Conservation (phyloP, 78 protist species). For the slime mould (Dictyostelium discoideum) region DNA sequence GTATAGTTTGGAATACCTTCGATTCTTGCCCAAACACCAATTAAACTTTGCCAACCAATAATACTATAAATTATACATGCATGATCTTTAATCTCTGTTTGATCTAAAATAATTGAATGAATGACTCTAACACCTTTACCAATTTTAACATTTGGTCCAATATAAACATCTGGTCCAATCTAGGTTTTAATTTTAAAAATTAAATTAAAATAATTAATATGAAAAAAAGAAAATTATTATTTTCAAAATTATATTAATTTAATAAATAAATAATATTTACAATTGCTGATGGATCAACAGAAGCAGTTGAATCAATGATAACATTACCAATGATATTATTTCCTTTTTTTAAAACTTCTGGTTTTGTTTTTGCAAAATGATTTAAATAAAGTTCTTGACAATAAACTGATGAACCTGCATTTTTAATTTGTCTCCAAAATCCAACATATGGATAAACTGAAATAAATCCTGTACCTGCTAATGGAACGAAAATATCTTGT, state of each 20-base stretch:
- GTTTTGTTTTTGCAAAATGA: constrained; percentile 57
- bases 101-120: constrained; percentile 81
- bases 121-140: constrained; percentile 85
- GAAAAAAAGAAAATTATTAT: background rate
- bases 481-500: constrained; percentile 79
- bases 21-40: constrained; percentile 85
- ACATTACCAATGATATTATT: constrained; percentile 75
- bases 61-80: constrained; percentile 81
- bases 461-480: constrained; percentile 53
- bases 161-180: constrained; percentile 83
- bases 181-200: background rate
- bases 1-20: constrained; percentile 80
- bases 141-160: constrained; percentile 81
- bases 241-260: no score
- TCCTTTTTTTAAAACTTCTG: constrained; percentile 41
- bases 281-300: constrained; percentile 74
- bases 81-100: constrained; percentile 60
- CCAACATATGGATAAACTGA: constrained; percentile 44
- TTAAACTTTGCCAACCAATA: constrained; percentile 68
- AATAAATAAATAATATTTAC: background rate
- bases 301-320: constrained; percentile 78
- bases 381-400: constrained; percentile 72
- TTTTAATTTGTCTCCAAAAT: constrained; percentile 77
- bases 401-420: constrained; percentile 78
- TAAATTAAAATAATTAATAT: no score